phyloP scores from a whole-genome alignment of 2,329 filamentous ascomycete species.

The Trichoderma sp. region DNA sequence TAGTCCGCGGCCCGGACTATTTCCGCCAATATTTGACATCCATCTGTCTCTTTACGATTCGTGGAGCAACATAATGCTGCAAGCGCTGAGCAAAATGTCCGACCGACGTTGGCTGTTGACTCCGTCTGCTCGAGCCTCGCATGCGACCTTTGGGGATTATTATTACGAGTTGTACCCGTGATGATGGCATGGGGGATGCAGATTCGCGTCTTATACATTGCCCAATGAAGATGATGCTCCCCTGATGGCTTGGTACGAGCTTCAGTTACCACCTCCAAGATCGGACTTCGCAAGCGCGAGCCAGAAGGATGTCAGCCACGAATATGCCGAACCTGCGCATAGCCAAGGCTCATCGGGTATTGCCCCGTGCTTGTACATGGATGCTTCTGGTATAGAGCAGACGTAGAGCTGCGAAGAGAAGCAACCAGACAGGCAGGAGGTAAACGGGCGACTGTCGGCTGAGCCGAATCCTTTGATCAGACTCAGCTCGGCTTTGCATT shows the following conservation, averaged over 20 bases:
- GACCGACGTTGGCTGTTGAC: not conserved
- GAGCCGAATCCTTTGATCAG: not conserved
- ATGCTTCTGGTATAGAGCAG: not conserved
- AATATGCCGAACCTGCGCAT: not conserved
- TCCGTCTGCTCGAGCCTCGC: not conserved
- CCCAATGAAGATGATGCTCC: not conserved
- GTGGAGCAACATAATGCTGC: not conserved
- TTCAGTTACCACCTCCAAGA: not conserved
- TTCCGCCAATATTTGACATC: not conserved
- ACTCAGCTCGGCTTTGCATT: not conserved
- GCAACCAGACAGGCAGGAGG: not conserved
- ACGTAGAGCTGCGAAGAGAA: not conserved
- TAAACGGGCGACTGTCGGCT: not conserved
- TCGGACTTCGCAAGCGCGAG: not conserved
- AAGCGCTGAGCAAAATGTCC: not conserved
- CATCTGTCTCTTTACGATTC: not conserved
- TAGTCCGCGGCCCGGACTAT: not conserved
- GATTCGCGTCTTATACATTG: not conserved
- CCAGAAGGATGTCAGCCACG: not conserved
- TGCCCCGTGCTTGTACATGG: not conserved
- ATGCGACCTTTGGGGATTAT: not conserved
- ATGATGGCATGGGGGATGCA: not conserved
- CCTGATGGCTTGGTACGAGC: not conserved
- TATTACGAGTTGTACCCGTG: not conserved
- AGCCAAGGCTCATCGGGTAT: not conserved